Conservation (phyloP, 225 moss, liverwort and hornwort genomes). For the Neckera pumila region DNA sequence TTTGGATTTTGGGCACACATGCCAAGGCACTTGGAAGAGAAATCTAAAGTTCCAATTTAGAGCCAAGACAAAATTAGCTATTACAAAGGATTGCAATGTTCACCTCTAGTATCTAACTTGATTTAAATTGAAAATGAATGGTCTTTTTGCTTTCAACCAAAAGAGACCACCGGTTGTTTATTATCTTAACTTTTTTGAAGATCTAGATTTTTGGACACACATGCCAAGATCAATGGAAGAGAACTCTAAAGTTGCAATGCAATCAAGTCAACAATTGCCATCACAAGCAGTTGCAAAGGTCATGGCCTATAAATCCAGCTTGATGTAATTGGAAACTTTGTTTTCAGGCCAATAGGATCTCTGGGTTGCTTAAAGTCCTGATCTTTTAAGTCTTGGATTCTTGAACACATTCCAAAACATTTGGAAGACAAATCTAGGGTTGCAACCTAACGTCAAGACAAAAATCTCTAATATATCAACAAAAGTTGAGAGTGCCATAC, state of each 20-base stretch:
- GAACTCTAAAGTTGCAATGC: neutral
- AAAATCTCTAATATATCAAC: neutral
- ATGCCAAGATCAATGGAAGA: neutral
- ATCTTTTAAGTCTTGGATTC: neutral
- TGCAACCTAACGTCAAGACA: neutral
- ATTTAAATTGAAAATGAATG: neutral
- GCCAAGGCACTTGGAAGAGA: neutral
- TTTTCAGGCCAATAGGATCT: neutral
- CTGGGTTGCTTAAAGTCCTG: accelerated
- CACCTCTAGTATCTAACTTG: neutral
- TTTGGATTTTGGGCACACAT: neutral
- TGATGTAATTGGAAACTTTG: neutral
- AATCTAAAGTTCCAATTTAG: neutral
- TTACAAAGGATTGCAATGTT: neutral
- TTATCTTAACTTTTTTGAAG: neutral
- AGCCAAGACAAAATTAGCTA: neutral
- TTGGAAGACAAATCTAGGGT: neutral
- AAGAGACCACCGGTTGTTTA: too few species aligned
- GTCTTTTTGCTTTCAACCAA: neutral
- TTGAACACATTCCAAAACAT: accelerated
- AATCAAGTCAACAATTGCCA: accelerated
- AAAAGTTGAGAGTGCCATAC: neutral
- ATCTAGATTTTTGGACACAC: accelerated
- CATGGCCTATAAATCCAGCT: accelerated
- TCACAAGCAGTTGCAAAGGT: neutral